A percentile compares a stretch with the other conserved stretches of the same genome.
Evolutionary conservation across 192 early-diverging fungal species (phyloP).

Genomic region (Phycomyces blakesleeanus): DNA sequence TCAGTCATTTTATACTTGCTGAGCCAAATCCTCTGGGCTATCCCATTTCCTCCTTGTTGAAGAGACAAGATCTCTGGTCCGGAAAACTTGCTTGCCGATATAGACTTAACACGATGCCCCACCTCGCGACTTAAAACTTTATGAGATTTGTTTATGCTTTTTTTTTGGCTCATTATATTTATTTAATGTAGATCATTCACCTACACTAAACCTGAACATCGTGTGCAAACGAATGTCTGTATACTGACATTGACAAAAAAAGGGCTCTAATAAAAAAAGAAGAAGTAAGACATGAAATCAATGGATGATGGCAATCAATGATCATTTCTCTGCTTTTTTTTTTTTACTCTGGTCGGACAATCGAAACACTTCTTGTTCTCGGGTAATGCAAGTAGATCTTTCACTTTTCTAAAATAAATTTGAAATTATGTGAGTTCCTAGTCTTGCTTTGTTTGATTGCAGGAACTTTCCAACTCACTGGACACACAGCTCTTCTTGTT

Average conservation of each 20-base stretch:
- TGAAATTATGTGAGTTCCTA: not conserved
- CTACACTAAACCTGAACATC: constrained; percentile 56
- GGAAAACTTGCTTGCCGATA: constrained; percentile 55
- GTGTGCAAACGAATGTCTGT: constrained; percentile 51
- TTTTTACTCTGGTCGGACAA: constrained; percentile 44
- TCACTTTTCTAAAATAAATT: constrained; percentile 25
- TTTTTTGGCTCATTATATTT: not conserved
- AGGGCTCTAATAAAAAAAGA: constrained; percentile 36
- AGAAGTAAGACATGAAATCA: not conserved
- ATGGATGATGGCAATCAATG: not conserved
- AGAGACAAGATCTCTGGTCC: constrained; percentile 42
- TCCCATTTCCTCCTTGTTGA: constrained; percentile 48
- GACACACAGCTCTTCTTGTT: constrained; percentile 32
- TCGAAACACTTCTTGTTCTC: constrained; percentile 56
- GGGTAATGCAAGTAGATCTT: constrained; percentile 36
- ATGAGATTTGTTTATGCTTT: no score
- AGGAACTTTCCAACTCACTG: not conserved
- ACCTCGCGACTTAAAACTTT: constrained; percentile 59
- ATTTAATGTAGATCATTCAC: constrained; percentile 7
- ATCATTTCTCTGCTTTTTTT: not conserved
- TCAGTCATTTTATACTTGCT: constrained; percentile 5
- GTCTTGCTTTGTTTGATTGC: not conserved
- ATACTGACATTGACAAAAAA: constrained; percentile 53
- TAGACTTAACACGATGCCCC: constrained; percentile 59
- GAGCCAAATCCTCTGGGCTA: constrained; percentile 37